Evolutionary conservation across 2,329 filamentous ascomycete species (phyloP), one percentile per base, ranked within the genome.

Genomic region (Trichophyton mentagrophytes): DNA sequence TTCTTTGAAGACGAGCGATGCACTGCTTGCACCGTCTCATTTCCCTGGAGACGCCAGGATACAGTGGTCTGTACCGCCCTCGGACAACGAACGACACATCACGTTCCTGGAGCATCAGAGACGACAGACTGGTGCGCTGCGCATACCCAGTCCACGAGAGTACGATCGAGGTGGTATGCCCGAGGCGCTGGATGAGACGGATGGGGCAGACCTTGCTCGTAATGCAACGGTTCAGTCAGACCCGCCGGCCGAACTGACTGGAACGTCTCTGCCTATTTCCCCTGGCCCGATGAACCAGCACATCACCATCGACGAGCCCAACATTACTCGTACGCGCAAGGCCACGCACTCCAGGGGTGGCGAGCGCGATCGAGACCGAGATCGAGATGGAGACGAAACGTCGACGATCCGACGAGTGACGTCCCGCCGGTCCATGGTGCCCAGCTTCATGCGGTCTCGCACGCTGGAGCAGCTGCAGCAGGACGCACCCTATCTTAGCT

Each of bases 61-160:
- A 20, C 44, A 36, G 40, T 59, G 57, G 57, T 36, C 57, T 15
- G 36, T 30, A 36, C 57, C 76, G 56, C 57, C 76, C 55, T 71
- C 82, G 56, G 78, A 80, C 38, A 80, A 87, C 51, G 87, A 90
- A 60, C 87, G 91, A 63, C 89, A 95, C 69, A 95, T 96, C 68
- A 88, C 88, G 4, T 93, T 97, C 67, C 72, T 96, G 13, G 85
- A 96, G 71, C 86, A 87, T 36, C 92, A 96, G 71, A 83, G 90
- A 42, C 84, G 85, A 64, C 85, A 88, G 61, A 86, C 84, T 59
- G 85, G 85, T 38, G 84, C 90, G 0, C 76, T 97, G 49, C 86
- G 90, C 46, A 97, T 99, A 67, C 93, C 93, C 0, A 91, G 91
- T 20, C 93, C 93, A 0, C 81, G 91, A 67, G 93, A 97, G 69